Base-by-base conservation (phyloP, 2,329 filamentous ascomycete species). In the Arthrobotrys sphaeroides region DNA sequence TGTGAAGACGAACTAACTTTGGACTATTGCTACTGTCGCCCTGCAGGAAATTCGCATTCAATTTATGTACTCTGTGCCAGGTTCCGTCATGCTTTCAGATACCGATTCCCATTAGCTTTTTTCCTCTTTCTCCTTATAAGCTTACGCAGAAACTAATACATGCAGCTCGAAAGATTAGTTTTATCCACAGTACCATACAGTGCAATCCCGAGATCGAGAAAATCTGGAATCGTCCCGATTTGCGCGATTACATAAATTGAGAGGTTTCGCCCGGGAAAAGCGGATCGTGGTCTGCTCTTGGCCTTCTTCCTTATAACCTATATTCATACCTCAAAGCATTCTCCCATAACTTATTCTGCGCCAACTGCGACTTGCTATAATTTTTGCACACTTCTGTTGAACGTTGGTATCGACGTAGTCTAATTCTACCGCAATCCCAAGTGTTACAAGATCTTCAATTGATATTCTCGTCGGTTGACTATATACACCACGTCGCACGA, bases 201-300 rank as follows among this genome's bases (percentile, higher is more conserved):
- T n/a, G n/a, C n/a, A n/a, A 55, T 55, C 38, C 51, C 51, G 51
- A 55, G 51, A 55, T 55, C 51, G 31, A 55, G 51, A 33, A 10
- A 33, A 53, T 49, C 12, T 18, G 42, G 18, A 16, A 18, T 31
- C 47, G 47, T n/a, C n/a, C n/a, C n/a, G 26, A 16, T 18, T 24
- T 13, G 16, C 18, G 31, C n/a, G 51, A 55, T 55, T 55, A 55
- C 31, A 55, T 55, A 55, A 55, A 55, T 55, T 55, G 31, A 55
- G 51, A n/a, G 28, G n/a, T 16, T 55, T 55, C 51, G 51, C 51
- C 18, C 24, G 26, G 7, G 47, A n/a, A 10, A 20, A 12, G 12
- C 6, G 20, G 24, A 12, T 3, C 43, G n/a, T 49, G 22, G 16
- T 28, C 10, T 49, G 7, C 26, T 51, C 26, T 24, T 51, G 47